phyloP scores from a whole-genome alignment of 805 yeast genomes.

The Yarrowia sp. region DNA sequence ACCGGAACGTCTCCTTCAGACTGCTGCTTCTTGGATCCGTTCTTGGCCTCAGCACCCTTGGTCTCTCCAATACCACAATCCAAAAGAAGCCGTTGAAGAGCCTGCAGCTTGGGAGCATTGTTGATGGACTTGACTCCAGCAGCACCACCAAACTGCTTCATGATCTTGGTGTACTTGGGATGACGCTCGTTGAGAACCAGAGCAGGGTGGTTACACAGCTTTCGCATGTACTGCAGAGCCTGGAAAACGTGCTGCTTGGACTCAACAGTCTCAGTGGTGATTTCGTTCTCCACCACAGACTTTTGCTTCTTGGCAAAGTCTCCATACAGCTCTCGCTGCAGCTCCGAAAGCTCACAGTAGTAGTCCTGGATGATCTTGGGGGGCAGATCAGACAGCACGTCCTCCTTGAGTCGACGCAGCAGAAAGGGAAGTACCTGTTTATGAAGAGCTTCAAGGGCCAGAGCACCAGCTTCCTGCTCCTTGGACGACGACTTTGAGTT shows the following conservation, averaged over 20 bases:
- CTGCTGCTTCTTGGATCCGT: constrained; percentile 36
- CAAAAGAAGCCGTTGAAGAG: constrained; percentile 70
- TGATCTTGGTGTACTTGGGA: constrained; percentile 75
- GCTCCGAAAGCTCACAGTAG: constrained; percentile 90
- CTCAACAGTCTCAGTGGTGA: constrained; percentile 38
- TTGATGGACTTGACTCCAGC: constrained; percentile 66
- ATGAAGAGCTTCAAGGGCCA: constrained; percentile 92
- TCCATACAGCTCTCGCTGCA: constrained; percentile 82
- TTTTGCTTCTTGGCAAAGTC: constrained; percentile 89
- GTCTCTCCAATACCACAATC: constrained; percentile 88
- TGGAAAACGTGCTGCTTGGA: constrained; percentile 93
- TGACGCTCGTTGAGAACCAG: constrained; percentile 78
- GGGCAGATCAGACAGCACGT: constrained; percentile 91
- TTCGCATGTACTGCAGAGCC: constrained; percentile 95
- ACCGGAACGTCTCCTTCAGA: constrained; percentile 54
- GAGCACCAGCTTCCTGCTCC: constrained; percentile 95
- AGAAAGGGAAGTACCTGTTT: constrained; percentile 95
- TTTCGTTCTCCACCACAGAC: constrained; percentile 63
- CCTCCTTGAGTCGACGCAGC: constrained; percentile 93
- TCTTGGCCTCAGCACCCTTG: constrained; percentile 36
- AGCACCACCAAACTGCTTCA: constrained; percentile 54
- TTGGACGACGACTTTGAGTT: constrained; percentile 84
- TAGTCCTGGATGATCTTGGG: constrained; percentile 98
- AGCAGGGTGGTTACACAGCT: constrained; percentile 94
- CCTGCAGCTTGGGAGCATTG: constrained; percentile 87